Conservation (phyloP, 2,329 filamentous ascomycete species). For the Monosporascus sp. region DNA sequence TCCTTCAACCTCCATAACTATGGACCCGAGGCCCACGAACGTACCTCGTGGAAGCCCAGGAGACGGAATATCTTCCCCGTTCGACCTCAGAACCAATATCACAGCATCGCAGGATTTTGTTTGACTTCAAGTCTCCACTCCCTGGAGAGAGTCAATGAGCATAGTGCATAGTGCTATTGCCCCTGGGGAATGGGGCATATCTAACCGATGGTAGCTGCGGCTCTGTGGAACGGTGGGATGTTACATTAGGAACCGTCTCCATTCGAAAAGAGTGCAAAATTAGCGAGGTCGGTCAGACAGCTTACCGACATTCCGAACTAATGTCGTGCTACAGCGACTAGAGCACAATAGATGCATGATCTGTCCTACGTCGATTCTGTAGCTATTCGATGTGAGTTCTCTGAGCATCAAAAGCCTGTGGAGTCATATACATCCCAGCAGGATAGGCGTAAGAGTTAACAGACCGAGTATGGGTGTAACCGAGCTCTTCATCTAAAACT, state of each 20-base stretch:
- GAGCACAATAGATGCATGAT: neutral
- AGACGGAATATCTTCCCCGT: too few relatives aligned
- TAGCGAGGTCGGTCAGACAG: neutral
- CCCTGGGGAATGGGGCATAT: neutral
- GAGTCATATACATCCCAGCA: too few relatives aligned
- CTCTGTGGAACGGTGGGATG: neutral
- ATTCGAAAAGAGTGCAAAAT: neutral
- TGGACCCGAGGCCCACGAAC: neutral
- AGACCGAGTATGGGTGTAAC: too few relatives aligned
- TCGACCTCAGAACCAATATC: too few relatives aligned
- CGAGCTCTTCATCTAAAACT: too few relatives aligned
- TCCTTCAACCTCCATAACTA: neutral
- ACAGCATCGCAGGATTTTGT: too few relatives aligned
- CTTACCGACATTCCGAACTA: neutral
- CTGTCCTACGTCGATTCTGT: neutral
- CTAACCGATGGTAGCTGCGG: neutral
- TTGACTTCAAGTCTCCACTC: too few relatives aligned
- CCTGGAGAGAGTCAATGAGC: neutral
- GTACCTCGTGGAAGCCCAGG: neutral
- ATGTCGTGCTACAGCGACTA: neutral
- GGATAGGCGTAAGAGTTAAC: too few relatives aligned
- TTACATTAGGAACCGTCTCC: neutral
- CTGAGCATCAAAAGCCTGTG: too few relatives aligned
- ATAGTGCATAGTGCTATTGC: neutral
- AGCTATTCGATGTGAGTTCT: neutral